Base-by-base conservation (phyloP, 805 yeast species). In the Zygoascus tannicola region DNA sequence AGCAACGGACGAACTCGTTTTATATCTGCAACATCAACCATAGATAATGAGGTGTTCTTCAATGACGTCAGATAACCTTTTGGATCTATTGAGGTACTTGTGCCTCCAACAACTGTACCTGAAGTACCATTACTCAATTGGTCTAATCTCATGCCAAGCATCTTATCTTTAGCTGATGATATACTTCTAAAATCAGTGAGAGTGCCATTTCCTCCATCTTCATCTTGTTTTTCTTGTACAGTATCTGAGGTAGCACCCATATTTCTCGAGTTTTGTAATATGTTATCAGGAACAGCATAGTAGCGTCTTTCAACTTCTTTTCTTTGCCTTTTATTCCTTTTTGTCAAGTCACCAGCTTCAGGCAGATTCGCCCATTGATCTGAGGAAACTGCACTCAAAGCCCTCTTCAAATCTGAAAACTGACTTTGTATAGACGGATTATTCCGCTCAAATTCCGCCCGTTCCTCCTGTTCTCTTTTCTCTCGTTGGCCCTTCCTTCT, bases 301-400 rank as follows among this genome's bases (percentile, higher is more conserved):
- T 74, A 76, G 47, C 95, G 66, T 46, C 75, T 75, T 55, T 80
- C 81, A 38, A 75, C 73, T 43, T 78, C 69, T 36, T 77, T 60
- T 43, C 95, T 66, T 40, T 73, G 66, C 44, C 97, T 65, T 52
- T 87, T 85, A 61, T 86, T 86, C 45, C 76, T 69, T 55, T 78
- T 73, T 0, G 98, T 92, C 55, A 85, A 67, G 60, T 90, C 97
- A 1, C 86, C 83, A 1, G 85, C 92, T 50, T 86, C 95, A 0
- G 97, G 97, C 3, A 90, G 56, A 48, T 68, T 71, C 3, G 73
- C 70, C 98, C 98, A 90, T 55, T 88, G 80, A 2, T 76, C 82
- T 18, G 68, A 74, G 3, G 83, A 68, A 0, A 90, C 75, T 0
- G 60, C 53, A 0, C 79, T 65, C 32, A 88, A 61, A 1, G 71